Base-by-base conservation (phyloP, 169 alveolate species). In the Amoebophrya sp. region DNA sequence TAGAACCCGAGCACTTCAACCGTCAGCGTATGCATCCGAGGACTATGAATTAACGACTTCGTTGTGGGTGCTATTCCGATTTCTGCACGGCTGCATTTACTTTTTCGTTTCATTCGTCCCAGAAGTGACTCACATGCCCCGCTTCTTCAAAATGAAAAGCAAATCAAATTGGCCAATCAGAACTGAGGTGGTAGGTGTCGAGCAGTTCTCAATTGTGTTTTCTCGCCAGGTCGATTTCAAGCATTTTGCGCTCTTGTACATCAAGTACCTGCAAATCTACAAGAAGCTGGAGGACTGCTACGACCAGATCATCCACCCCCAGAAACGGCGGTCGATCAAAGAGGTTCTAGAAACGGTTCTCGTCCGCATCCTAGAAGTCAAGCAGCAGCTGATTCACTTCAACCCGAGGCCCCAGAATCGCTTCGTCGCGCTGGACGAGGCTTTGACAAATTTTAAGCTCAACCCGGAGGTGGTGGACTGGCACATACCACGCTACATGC, bases 291-390 rank as follows among this genome's bases (percentile, higher is more conserved):
- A 97, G 91, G 98, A 96, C 92, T 94, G 97, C 91, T 95, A 97
- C 92, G 98, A 96, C 93, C 95, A 97, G 88, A 93, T 97, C 92
- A 96, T 96, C 88, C 99, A 97, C 92, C 98, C 98, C 41, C 96
- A 97, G 92, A 96, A 96, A 93, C 95, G 98, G 69, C 92, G 93
- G 90, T 91, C 94, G 91, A 94, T 97, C 39, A 95, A 95, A 90
- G 92, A 94, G 93, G 95, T 95, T 92, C 92, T 97, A 45, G 97
- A 97, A 67, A 93, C 95, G 70, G 93, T 95, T 20, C 94, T 96
- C n/a, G 90, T 95, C 39, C 90, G 98, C 45, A 92, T 97, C 41
- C 93, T 95, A 41, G 96, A 96, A 93, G 93, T 96, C 89, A 96
- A 96, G 93, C 94, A 94, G 89, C 91, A 91, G 43, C 94, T 96